Conservation (phyloP, 2,329 filamentous ascomycete species). For the Epichloe sylvatica region DNA sequence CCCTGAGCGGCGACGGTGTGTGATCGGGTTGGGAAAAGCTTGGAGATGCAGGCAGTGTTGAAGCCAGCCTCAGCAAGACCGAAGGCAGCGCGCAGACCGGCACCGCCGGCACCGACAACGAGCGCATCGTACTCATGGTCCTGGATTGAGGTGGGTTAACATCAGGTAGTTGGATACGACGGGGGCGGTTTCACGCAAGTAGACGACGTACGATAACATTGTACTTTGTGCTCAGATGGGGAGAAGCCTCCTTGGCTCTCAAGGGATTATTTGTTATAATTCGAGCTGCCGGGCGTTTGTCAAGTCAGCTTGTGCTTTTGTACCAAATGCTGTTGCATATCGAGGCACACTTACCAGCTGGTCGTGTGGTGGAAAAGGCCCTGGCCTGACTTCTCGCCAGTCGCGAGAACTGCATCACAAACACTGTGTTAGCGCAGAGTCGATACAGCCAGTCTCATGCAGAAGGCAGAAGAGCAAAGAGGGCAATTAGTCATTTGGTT, state of each 20-base stretch:
- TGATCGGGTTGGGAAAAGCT: constrained; percentile 74
- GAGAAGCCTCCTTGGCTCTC: constrained; percentile 83
- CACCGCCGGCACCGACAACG: constrained; percentile 74
- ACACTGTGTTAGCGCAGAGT: neutral
- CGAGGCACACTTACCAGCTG: constrained; percentile 46
- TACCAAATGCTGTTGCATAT: neutral
- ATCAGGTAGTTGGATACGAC: neutral
- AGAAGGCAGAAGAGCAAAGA: neutral
- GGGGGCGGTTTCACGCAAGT: neutral
- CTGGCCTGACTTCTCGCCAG: constrained; percentile 51
- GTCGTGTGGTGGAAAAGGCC: constrained; percentile 75
- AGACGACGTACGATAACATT: constrained; percentile 65
- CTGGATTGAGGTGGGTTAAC: constrained; percentile 25
- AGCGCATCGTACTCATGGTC: constrained; percentile 98
- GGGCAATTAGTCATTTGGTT: neutral
- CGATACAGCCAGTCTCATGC: neutral
- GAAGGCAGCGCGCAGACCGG: constrained; percentile 70
- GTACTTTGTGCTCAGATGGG: constrained; percentile 79
- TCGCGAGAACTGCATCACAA: constrained; percentile 43
- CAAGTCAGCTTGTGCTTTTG: neutral
- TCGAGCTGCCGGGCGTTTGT: constrained; percentile 41
- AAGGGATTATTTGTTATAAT: constrained; percentile 78
- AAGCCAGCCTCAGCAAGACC: constrained; percentile 79
- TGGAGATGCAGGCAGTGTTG: constrained; percentile 78
- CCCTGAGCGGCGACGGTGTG: constrained; percentile 74